Base-by-base conservation (phyloP, 306 rosid species). In the Cajanus cajan region DNA sequence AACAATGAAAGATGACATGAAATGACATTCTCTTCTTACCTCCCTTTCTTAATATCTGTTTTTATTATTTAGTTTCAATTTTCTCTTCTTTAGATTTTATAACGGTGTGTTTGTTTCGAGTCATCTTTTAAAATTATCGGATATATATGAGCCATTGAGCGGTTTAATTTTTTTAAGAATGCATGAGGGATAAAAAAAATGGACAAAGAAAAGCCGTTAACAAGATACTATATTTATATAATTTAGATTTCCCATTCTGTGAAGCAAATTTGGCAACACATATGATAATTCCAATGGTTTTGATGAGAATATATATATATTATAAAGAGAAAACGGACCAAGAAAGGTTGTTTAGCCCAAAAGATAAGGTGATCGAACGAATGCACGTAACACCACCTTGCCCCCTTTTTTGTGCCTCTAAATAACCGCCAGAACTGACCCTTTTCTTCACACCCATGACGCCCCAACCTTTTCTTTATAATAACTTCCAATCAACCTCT, bases 381-480 rank as follows among this genome's bases (percentile, higher is more conserved):
- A 28, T 28, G 31, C 67, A 84, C 84, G 73, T 71, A 45, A 71
- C 63, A 47, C 45, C 67, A 58, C 74, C 14, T 74, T 82, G 15
- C 66, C 62, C 63, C 72, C 0, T 68, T 57, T 72, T 73, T 62
- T 77, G 3, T 52, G 34, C 83, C 73, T 48, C 57, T 28, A 39
- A 71, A 77, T 79, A 86, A 86, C 89, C 80, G 78, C 71, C 80
- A 70, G 82, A 71, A 74, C 71, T 71, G 66, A 71, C 78, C 80
- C 48, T 59, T 73, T 64, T 28, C 31, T 28, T 28, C 77, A 44
- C 52, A 50, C 59, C 40, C 55, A 19, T 18, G 62, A 25, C 34
- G n/a, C 57, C 48, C 65, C 43, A 50, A 58, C 10, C 15, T 14
- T 39, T 40, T 15, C 16, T 2, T 61, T 39, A 28, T 28, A 39